Evolutionary conservation across 768 basidiomycete genomes (phyloP), one percentile per base, ranked within the genome.

Genomic region (Boletus reticulatus): DNA sequence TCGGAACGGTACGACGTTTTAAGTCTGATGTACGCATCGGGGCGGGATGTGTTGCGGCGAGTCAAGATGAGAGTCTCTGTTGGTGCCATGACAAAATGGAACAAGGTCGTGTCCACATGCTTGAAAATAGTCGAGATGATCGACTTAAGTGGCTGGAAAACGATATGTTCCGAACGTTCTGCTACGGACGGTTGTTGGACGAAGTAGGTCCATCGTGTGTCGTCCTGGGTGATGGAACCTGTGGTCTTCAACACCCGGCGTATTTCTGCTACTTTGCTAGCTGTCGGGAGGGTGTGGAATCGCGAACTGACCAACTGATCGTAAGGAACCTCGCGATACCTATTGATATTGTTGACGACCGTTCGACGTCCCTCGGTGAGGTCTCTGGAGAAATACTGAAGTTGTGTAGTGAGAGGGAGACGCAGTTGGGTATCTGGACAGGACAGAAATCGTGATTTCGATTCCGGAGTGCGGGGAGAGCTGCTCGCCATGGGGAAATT

Each of bases 1-100:
- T 1, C 19, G 5, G 9, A 5, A 34, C 9, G 9, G 13, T 4
- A 34, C 13, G 2, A 34, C 13, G 11, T 34, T 31, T 19, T 20
- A 12, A 16, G 50, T 31, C 14, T 1, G 29, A 55, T 14, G 39
- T 27, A 17, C 4, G 34, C 51, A 44, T 62, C 61, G 0, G 53
- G 57, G 45, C 43, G 39, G 17, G 61, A 54, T 1, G 36, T 57
- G 29, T 57, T 62, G 5, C 3, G 1, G 12, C 46, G 24, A 43
- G 48, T 22, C 9, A 12, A 32, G 19, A 0, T 0, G 14, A 32
- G 50, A 1, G 22, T 43, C 13, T 22, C 20, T 11, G 14, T 2
- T 34, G 31, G 31, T 0, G 10, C 1, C 6, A 4, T 13, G 3
- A 13, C 31, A 34, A 43, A 43, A 36, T 1, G 2, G 20, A 43